A percentile compares a stretch with the other conserved stretches of the same genome.
These are phyloP conservation scores for Phylloporus sp. DNA, from an alignment of 768 basidiomycete species.

Conservation along the genomic window DNA sequence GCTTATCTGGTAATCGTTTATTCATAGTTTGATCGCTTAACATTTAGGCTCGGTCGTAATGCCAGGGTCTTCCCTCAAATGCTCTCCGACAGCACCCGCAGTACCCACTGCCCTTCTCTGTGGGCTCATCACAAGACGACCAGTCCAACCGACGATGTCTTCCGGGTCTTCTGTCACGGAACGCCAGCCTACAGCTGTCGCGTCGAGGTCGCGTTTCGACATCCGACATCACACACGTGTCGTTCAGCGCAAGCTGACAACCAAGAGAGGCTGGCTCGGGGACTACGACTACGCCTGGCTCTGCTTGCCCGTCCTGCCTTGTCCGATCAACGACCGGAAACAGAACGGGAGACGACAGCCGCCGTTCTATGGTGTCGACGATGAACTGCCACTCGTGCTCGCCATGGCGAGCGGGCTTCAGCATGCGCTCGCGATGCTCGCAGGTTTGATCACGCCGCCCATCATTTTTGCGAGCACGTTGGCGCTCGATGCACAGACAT, in stretches of 20 bases:
- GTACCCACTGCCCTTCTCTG: background rate
- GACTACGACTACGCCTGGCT: constrained; percentile 78
- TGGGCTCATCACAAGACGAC: background rate
- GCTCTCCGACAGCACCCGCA: background rate
- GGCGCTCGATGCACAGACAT: constrained; percentile 52
- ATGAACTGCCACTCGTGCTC: constrained; percentile 67
- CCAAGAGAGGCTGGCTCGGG: constrained; percentile 73
- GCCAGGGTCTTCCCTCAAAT: background rate
- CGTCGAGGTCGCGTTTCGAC: constrained; percentile 2
- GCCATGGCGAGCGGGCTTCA: constrained; percentile 72
- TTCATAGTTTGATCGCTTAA: no score
- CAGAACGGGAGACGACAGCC: constrained; percentile 36
- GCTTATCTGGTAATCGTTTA: background rate
- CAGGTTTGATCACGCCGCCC: constrained; percentile 78
- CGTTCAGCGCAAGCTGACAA: constrained; percentile 39
- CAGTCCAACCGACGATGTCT: constrained; percentile 9
- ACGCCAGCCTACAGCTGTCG: constrained; percentile 15
- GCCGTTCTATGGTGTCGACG: constrained; percentile 74
- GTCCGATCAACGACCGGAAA: constrained; percentile 34
- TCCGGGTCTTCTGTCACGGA: constrained; percentile 10
- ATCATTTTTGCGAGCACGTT: constrained; percentile 72
- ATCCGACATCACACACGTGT: constrained; percentile 5
- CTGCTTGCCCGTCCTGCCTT: constrained; percentile 67
- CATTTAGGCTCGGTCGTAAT: background rate
- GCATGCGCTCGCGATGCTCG: constrained; percentile 79